These are phyloP conservation scores for Elsinoe arachidis DNA, from an alignment of 2,329 filamentous ascomycete species.

Conservation along the genomic window DNA sequence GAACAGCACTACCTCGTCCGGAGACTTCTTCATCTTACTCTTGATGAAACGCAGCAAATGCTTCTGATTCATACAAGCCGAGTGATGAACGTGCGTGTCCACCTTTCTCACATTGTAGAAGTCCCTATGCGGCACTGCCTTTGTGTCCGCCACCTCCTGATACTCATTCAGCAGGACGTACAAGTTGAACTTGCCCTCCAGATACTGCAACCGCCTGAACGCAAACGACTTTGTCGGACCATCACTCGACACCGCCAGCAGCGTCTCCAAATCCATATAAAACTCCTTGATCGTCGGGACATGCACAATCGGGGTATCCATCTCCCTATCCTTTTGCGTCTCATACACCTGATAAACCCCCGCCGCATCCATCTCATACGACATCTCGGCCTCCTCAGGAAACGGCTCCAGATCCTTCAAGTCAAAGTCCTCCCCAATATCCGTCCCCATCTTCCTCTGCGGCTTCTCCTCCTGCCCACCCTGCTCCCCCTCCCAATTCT, in stretches of 20 bases:
- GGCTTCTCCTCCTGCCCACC: slow-evolving; percentile 26
- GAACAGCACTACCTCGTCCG: slow-evolving; percentile 86
- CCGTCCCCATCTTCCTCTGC: slow-evolving; percentile 72
- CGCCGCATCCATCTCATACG: slow-evolving; percentile 68
- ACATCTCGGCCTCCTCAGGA: slow-evolving; percentile 61
- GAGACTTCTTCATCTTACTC: slow-evolving; percentile 98
- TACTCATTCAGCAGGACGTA: slow-evolving; percentile 93
- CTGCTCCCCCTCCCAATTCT: slow-evolving; percentile 25
- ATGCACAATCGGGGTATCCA: slow-evolving; percentile 61
- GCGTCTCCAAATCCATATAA: slow-evolving; percentile 85
- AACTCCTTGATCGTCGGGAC: slow-evolving; percentile 93
- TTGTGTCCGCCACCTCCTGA: slow-evolving; percentile 95
- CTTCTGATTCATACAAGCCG: slow-evolving; percentile 99
- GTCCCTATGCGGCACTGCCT: slow-evolving; percentile 93
- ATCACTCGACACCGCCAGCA: slow-evolving; percentile 84
- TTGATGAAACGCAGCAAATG: slow-evolving; percentile 97
- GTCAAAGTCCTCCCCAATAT: slow-evolving; percentile 88
- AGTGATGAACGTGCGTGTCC: slow-evolving; percentile 97
- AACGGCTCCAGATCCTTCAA: slow-evolving; percentile 69
- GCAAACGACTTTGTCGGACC: slow-evolving; percentile 96
- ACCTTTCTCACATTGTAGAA: slow-evolving; percentile 99
- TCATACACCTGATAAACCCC: slow-evolving; percentile 93
- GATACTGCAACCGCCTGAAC: slow-evolving; percentile 84
- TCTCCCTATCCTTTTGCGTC: slow-evolving; percentile 51
- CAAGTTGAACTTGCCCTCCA: slow-evolving; percentile 95